Evolutionary conservation across 2,329 filamentous ascomycete species (phyloP).

Genomic region (Aspergillus floridensis): DNA sequence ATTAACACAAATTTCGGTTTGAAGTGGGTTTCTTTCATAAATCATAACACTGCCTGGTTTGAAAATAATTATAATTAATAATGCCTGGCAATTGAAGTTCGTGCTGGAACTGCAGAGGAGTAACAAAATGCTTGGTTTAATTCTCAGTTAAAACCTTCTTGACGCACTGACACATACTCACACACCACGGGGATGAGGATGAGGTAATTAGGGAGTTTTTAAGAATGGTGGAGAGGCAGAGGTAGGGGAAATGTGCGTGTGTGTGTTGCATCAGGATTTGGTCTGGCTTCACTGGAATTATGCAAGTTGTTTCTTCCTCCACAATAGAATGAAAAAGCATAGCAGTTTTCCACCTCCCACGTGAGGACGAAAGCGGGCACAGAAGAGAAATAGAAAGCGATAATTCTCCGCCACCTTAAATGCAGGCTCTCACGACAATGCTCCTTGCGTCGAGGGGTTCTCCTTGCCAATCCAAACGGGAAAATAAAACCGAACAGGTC

Average conservation of each 20-base stretch:
- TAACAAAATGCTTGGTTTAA: not conserved
- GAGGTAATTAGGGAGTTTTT: too few species aligned
- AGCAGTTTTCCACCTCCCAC: not conserved
- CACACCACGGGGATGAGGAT: too few species aligned
- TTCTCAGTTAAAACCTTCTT: not conserved
- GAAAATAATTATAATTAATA: constrained; percentile 19
- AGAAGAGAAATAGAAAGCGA: not conserved
- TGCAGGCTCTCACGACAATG: not conserved
- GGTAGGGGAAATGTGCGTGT: too few species aligned
- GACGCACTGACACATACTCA: not conserved
- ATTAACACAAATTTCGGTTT: constrained; percentile 15
- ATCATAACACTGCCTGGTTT: constrained; percentile 21
- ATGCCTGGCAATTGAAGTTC: constrained; percentile 6
- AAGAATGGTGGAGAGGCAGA: not conserved
- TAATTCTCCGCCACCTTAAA: not conserved
- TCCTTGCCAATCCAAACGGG: not conserved
- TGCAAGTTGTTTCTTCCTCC: not conserved
- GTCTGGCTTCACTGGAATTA: not conserved
- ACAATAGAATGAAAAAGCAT: not conserved
- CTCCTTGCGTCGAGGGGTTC: not conserved
- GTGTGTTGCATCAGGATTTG: not conserved
- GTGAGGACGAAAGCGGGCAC: not conserved
- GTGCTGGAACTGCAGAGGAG: constrained; percentile 11
- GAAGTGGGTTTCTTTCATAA: constrained; percentile 16
- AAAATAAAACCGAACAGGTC: not conserved